Percentiles rank a stretch among this genome's conserved stretches.
Conservation (phyloP, 208 protist genomes). For the Crithidia bombi region DNA sequence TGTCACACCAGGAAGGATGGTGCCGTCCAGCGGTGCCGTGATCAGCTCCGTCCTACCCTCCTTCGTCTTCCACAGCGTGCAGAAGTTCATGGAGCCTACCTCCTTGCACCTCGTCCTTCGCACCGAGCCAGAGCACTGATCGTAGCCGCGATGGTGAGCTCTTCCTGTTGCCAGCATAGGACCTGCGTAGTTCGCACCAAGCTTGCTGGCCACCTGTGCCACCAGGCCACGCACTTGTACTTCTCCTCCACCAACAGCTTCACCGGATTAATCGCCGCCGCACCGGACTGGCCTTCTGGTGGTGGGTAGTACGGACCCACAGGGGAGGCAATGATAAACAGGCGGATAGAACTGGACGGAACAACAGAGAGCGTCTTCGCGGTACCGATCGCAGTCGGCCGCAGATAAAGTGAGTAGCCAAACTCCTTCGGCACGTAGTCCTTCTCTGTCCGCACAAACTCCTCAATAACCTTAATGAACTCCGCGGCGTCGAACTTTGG, state of each 20-base stretch:
- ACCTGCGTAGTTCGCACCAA: slow-evolving; percentile 94
- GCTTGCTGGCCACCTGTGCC: slow-evolving; percentile 94
- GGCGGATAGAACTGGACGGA: slow-evolving; percentile 46
- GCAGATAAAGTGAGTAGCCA: slow-evolving; percentile 98
- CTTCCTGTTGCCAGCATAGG: slow-evolving; percentile 87
- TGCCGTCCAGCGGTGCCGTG: slow-evolving; percentile 95
- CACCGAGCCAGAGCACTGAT: slow-evolving; percentile 98
- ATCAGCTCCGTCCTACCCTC: slow-evolving; percentile 89
- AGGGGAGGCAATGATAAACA: slow-evolving; percentile 97
- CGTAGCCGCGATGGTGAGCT: slow-evolving; percentile 92
- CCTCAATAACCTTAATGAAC: slow-evolving; percentile 92
- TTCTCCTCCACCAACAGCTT: slow-evolving; percentile 90
- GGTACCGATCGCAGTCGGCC: slow-evolving; percentile 96
- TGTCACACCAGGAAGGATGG: slow-evolving; percentile 96
- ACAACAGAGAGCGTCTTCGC: slow-evolving; percentile 72
- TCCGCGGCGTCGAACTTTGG: slow-evolving; percentile 91
- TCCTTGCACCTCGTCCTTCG: slow-evolving; percentile 95
- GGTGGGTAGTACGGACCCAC: slow-evolving; percentile 97
- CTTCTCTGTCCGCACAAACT: slow-evolving; percentile 93
- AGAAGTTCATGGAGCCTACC: slow-evolving; percentile 98
- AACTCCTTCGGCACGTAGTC: slow-evolving; percentile 92
- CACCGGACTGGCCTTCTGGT: slow-evolving; percentile 26
- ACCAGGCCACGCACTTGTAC: slow-evolving; percentile 94
- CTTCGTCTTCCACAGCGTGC: slow-evolving; percentile 88
- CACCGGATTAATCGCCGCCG: slow-evolving; percentile 85